phyloP scores from a whole-genome alignment of 1,284 basidiomycete genomes.

The Ganoderma leucocontextum region DNA sequence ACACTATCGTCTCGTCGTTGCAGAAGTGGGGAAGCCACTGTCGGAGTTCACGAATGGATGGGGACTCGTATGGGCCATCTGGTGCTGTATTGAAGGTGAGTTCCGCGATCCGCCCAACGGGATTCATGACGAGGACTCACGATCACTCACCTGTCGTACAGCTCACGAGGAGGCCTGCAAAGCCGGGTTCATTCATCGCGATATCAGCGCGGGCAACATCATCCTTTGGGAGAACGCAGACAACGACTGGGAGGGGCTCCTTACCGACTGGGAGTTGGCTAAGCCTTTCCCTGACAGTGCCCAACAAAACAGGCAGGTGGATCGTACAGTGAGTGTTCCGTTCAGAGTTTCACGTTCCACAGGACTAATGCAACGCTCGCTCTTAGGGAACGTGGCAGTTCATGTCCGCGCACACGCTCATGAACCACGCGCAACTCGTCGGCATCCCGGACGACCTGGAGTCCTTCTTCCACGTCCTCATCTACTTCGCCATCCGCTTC shows the following conservation, averaged over 20 bases:
- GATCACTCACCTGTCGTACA: too few relatives aligned
- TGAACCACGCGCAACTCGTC: neutral
- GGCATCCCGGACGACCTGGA: constrained; percentile 23
- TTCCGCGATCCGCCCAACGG: too few relatives aligned
- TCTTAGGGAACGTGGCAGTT: constrained; percentile 24
- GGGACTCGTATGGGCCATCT: constrained; percentile 1
- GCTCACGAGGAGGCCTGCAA: constrained; percentile 14
- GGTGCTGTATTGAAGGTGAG: neutral
- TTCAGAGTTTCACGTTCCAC: too few relatives aligned
- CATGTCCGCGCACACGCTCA: constrained; percentile 15
- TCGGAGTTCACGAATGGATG: constrained; percentile 5
- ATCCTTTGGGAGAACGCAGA: constrained; percentile 4
- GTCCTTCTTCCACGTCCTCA: constrained; percentile 22
- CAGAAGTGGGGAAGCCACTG: constrained; percentile 21
- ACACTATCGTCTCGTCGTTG: too few relatives aligned
- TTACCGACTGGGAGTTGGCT: constrained; percentile 23
- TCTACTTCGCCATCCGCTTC: constrained; percentile 16
- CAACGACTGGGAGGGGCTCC: neutral
- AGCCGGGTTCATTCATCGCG: constrained; percentile 13
- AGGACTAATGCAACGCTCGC: too few relatives aligned
- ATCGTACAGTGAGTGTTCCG: too few relatives aligned
- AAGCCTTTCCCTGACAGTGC: too few relatives aligned
- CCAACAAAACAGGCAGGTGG: neutral
- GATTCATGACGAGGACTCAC: too few relatives aligned
- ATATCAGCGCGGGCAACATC: constrained; percentile 24